A percentile compares a stretch with the other conserved stretches of the same genome.
Evolutionary conservation across 2,329 filamentous ascomycete species (phyloP).

Genomic region (Dactylonectria macrodidyma): DNA sequence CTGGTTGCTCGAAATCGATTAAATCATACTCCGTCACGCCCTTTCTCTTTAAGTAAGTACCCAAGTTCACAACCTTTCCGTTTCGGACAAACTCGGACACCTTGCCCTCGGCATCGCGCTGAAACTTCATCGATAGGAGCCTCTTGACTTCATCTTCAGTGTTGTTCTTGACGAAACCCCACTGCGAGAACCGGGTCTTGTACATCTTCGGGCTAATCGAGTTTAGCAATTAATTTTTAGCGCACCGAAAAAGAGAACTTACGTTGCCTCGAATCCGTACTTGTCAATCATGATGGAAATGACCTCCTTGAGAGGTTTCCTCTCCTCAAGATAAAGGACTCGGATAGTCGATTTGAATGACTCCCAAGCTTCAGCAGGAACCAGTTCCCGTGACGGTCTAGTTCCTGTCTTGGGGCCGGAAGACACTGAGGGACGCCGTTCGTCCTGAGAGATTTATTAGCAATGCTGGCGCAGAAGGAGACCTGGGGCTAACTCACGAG

Average conservation of each 20-base stretch:
- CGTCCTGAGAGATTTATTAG: conserved; percentile 42
- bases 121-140: conserved; percentile 66
- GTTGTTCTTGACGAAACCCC: conserved; percentile 70
- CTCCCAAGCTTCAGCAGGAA: conserved; percentile 64
- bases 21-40: conserved; percentile 68
- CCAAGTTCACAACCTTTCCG: conserved; percentile 66
- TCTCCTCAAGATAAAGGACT: conserved; percentile 63
- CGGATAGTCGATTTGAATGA: conserved; percentile 63
- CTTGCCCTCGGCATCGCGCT: conserved; percentile 67
- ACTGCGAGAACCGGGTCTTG: conserved; percentile 69
- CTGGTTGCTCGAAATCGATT: conserved; percentile 60
- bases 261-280: conserved; percentile 66
- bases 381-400: conserved; percentile 59
- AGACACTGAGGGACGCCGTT: conserved; percentile 49
- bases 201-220: conserved; percentile 66
- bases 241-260: conserved; percentile 40
- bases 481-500: conserved; percentile 43
- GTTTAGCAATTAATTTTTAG: conserved; percentile 34
- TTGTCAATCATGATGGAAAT: conserved; percentile 66
- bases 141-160: conserved; percentile 68
- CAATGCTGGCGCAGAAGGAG: not conserved
- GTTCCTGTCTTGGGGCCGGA: conserved; percentile 51
- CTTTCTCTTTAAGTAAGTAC: conserved; percentile 67
- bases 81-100: conserved; percentile 68
- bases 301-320: conserved; percentile 67